A percentile compares a stretch with the other conserved stretches of the same genome.
Conservation (phyloP, 2,329 filamentous ascomycete species). For the Sporothrix dimorphospora region DNA sequence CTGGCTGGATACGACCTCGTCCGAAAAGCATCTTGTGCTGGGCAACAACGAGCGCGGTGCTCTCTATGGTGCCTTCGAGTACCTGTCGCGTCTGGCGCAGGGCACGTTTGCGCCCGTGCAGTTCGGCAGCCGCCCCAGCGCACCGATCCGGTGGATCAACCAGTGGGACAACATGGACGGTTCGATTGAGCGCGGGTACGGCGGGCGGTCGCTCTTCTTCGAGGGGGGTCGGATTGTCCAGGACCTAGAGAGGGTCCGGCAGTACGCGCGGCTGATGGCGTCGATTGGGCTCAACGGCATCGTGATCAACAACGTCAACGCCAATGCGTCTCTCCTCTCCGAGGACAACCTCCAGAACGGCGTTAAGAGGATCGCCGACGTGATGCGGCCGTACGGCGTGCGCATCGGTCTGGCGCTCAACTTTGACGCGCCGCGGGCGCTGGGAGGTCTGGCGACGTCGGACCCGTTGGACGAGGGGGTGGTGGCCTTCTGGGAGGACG, state of each 20-base stretch:
- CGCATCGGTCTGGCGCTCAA: conserved; percentile 68
- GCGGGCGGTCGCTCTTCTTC: conserved; percentile 71
- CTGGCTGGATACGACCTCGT: background rate
- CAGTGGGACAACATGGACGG: conserved; percentile 74
- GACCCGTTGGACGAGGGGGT: conserved; percentile 66
- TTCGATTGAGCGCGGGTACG: conserved; percentile 70
- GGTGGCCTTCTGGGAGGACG: conserved; percentile 63
- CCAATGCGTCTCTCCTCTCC: conserved; percentile 60
- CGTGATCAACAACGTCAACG: conserved; percentile 74
- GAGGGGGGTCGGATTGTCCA: conserved; percentile 57
- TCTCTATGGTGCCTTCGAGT: conserved; percentile 71
- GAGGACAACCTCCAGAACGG: conserved; percentile 60
- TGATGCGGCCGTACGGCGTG: conserved; percentile 68
- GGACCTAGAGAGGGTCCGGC: conserved; percentile 60
- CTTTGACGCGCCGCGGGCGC: conserved; percentile 64
- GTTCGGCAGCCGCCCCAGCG: conserved; percentile 59
- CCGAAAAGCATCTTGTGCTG: conserved; percentile 52
- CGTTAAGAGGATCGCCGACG: conserved; percentile 63
- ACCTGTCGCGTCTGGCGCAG: conserved; percentile 66
- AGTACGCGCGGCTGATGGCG: conserved; percentile 68
- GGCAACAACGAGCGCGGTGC: conserved; percentile 69
- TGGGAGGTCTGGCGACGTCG: conserved; percentile 62
- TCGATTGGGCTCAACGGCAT: conserved; percentile 69
- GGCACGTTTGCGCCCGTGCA: conserved; percentile 54
- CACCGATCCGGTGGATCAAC: conserved; percentile 69